Evolutionary conservation across 1,139 yeast genomes (phyloP).

Genomic region (Arxiozyma heterogenica): DNA sequence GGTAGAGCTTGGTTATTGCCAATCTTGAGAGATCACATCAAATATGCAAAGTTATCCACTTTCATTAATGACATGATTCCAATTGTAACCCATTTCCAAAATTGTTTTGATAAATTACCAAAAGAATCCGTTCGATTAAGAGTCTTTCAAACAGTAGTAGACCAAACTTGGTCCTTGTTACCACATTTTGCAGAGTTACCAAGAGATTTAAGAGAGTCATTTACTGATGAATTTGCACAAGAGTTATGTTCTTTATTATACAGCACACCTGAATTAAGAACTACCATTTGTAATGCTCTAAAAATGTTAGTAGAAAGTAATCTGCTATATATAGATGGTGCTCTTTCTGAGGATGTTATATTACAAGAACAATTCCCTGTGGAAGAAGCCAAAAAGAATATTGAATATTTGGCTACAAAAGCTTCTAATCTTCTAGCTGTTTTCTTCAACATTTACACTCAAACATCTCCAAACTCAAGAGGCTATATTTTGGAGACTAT

Average conservation of each 20-base stretch:
- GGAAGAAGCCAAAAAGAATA: constrained; percentile 44
- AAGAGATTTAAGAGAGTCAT: constrained; percentile 52
- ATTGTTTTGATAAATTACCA: constrained; percentile 30
- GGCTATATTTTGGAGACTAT: constrained; percentile 79
- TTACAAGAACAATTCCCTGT: constrained; percentile 55
- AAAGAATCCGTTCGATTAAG: constrained; percentile 58
- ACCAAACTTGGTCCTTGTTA: constrained; percentile 85
- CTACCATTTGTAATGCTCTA: constrained; percentile 71
- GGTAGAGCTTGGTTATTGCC: constrained; percentile 97
- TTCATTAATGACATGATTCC: constrained; percentile 63
- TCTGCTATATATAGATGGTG: constrained; percentile 51
- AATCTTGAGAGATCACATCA: constrained; percentile 77
- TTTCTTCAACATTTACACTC: constrained; percentile 81
- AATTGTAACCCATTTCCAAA: constrained; percentile 47
- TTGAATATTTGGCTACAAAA: constrained; percentile 54
- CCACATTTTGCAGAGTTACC: constrained; percentile 90
- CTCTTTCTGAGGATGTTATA: constrained; percentile 46
- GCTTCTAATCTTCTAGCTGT: constrained; percentile 76
- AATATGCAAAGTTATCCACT: constrained; percentile 57
- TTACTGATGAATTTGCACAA: constrained; percentile 72
- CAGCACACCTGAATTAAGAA: constrained; percentile 65
- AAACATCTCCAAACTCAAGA: constrained; percentile 76
- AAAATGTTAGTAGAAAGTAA: constrained; percentile 73
- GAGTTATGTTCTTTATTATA: constrained; percentile 66
- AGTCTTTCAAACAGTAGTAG: constrained; percentile 71